Evolutionary conservation across 2,329 filamentous ascomycete genomes (phyloP), one percentile per base, ranked within the genome.

Genomic region (Malbranchea zuffiana): DNA sequence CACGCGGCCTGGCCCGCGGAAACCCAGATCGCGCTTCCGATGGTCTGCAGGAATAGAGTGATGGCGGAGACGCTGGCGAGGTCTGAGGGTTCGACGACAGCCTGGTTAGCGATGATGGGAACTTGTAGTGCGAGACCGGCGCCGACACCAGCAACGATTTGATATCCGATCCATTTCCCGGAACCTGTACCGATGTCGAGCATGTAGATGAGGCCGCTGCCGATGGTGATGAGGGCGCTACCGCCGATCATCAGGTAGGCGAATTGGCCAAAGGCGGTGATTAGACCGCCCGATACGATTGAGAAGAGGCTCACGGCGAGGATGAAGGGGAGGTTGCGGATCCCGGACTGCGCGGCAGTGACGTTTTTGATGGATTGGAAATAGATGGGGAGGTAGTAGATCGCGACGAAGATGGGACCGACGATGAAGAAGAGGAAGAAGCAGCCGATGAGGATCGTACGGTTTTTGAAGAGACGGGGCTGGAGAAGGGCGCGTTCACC

Each of bases 281-380:
- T 41, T 17, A 44, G n/a, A 10, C 18, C 40, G 8, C 44, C 44
- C 3, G 39, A 39, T n/a, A 43, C 19, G 17, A 53, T 44, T 15
- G 41, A 43, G 23, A 43, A 43, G 11, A 55, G 19, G 20, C 51
- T 50, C 5, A 52, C 34, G 6, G 52, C 38, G 40, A 61, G 53
- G 42, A 65, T 54, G 35, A 63, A 53, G 3, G 62, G 63, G 1
- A 59, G 12, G 32, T 50, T 47, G 45, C 53, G 42, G 38, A 53
- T 49, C 10, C 56, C 59, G 13, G 56, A 57, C 11, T 52, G 46
- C 18, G 60, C 54, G 11, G 64, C 58, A 2, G 53, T 53, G 3
- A 56, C 58, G 13, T 55, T 50, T 45, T 63, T 62, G 39, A 60
- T 58, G 27, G 61, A 57, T 48, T 68, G 64, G 50, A 67, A 66